Conservation (phyloP, 495 filamentous ascomycete genomes). For the Xylaria intraflava region DNA sequence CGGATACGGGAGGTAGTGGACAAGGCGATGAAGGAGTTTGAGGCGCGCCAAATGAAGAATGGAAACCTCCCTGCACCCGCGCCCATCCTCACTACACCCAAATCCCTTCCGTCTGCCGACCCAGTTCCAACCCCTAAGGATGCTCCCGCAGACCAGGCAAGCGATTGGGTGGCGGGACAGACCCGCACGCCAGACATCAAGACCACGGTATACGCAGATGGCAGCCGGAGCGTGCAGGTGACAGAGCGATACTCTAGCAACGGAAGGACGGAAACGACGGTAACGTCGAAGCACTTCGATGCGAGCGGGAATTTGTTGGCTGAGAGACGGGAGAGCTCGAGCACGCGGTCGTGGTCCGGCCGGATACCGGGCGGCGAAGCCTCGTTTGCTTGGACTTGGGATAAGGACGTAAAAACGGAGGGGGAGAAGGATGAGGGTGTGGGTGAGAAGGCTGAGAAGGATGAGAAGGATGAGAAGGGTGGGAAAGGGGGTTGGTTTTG, state of each 20-base stretch:
- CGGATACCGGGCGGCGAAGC: slow-evolving; percentile 2
- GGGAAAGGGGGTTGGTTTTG: slow-evolving; percentile 32
- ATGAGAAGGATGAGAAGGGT: slow-evolving; percentile 9
- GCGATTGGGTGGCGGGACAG: not conserved
- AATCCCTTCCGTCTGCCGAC: too few species aligned
- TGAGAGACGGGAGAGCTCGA: slow-evolving; percentile 1
- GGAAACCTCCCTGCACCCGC: too few species aligned
- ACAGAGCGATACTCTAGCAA: not conserved
- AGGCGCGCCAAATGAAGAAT: too few species aligned
- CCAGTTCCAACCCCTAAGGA: too few species aligned
- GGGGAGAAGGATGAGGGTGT: not conserved
- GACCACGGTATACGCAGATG: slow-evolving; percentile 15
- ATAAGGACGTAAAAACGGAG: not conserved
- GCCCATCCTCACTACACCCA: too few species aligned
- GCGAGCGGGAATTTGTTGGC: slow-evolving; percentile 15
- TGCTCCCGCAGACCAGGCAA: too few species aligned
- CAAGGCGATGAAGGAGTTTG: too few species aligned
- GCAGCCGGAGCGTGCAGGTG: slow-evolving; percentile 17
- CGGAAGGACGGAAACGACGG: slow-evolving; percentile 7
- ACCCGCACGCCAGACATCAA: not conserved
- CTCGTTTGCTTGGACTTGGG: slow-evolving; percentile 4
- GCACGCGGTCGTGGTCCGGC: slow-evolving; percentile 1
- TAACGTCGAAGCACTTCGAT: slow-evolving; percentile 11
- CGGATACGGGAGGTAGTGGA: too few species aligned
- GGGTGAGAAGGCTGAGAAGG: not conserved